Base-by-base conservation (phyloP, 345 rosid genomes). In the Rubroshorea leprosula region DNA sequence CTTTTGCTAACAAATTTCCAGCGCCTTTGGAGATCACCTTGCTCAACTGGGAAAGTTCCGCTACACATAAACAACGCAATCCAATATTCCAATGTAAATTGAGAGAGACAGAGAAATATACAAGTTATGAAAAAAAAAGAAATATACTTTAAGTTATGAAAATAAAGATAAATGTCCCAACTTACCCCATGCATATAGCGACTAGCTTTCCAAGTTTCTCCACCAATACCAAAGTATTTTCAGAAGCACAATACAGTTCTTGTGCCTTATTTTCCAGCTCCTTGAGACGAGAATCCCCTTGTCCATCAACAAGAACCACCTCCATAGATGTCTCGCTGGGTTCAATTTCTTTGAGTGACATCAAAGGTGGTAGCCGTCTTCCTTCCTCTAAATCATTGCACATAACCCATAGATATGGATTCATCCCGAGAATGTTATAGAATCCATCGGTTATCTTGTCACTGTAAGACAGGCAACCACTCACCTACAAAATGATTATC, bases 391-490 rank as follows among this genome's bases (percentile, higher is more conserved):
- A 51, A 24, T 81, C 76, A 60, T 89, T 92, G 82, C 98, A 86
- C 93, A 84, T 89, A 26, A 80, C 66, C 98, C 98, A 92, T n/a
- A 92, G 73, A 72, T 83, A 72, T 5, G 96, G 96, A 70, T 86
- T 90, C 90, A 92, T 89, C 60, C 98, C 98, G 70, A 92, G 55
- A 56, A 92, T 89, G 71, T 84, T 81, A 71, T 92, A 89, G 71
- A 92, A 92, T 15, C 98, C 98, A 76, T 92, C 93, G 12, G 93
- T 70, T 53, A 92, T 92, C 64, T 83, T 84, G 73, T 92, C 95
- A 47, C 56, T 67, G 66, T 89, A 92, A 2, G 98, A 92, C 65
- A 92, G 80, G 74, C 90, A 86, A 29, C 98, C 96, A 57, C 83
- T 92, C 1, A 86, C 86, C 98, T 91, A 83, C 54, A 62, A 67